These are phyloP conservation scores for Amanita thiersii DNA, from an alignment of 768 basidiomycete species.

Conservation along the genomic window DNA sequence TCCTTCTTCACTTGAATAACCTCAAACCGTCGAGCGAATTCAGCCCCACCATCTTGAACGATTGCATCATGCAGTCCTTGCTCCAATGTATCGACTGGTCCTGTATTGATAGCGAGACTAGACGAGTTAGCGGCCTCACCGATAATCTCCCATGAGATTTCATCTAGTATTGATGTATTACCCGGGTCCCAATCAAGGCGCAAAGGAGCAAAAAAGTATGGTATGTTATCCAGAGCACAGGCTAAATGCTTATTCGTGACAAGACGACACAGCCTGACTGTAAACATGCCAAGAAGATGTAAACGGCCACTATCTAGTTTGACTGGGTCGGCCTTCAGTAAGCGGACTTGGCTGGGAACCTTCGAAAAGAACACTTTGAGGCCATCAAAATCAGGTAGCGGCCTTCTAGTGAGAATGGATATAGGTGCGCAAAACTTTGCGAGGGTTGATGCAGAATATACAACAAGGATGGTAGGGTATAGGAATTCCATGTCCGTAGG, in stretches of 20 bases:
- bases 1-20: constrained; percentile 51
- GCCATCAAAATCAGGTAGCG: constrained; percentile 47
- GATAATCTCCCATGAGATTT: constrained; percentile 61
- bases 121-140: constrained; percentile 42
- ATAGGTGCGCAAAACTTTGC: constrained; percentile 45
- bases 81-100: constrained; percentile 26
- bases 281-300: constrained; percentile 48
- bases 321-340: constrained; percentile 42
- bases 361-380: constrained; percentile 59
- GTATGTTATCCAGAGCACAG: constrained; percentile 45
- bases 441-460: constrained; percentile 21
- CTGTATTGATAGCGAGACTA: constrained; percentile 37
- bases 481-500: constrained; percentile 23
- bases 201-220: constrained; percentile 66
- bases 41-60: constrained; percentile 69
- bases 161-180: constrained; percentile 26
- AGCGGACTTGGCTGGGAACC: constrained; percentile 29
- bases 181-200: constrained; percentile 25
- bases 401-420: constrained; percentile 56
- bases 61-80: constrained; percentile 53
- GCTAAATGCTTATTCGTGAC: constrained; percentile 61
- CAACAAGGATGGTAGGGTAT: constrained; percentile 51
- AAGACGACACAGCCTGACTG: constrained; percentile 51
- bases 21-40: constrained; percentile 67
- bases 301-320: constrained; percentile 36